A percentile compares a stretch with the other conserved stretches of the same genome.
These are phyloP conservation scores for Magnusiomyces clavatus DNA, from an alignment of 1,139 yeast genomes.

Conservation along the genomic window DNA sequence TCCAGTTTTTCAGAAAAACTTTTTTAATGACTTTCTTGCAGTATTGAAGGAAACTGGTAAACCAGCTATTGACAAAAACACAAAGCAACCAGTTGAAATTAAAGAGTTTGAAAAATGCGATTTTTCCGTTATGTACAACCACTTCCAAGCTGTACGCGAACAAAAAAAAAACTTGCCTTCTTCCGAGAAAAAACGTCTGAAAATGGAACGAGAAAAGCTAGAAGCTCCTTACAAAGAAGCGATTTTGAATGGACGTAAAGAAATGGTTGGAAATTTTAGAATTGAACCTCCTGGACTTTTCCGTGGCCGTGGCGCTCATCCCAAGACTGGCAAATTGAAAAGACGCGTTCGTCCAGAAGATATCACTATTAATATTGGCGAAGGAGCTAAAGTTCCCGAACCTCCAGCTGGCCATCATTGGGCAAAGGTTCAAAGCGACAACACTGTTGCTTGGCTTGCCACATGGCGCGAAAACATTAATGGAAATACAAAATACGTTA, in stretches of 20 bases:
- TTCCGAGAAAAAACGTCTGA: conserved; percentile 65
- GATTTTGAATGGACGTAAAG: conserved; percentile 76
- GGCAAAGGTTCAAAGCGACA: conserved; percentile 86
- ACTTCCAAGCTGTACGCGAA: conserved; percentile 64
- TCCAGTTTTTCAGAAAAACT: conserved; percentile 79
- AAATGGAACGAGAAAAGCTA: conserved; percentile 59
- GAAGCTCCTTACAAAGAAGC: conserved; percentile 85
- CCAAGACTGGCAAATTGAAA: conserved; percentile 78
- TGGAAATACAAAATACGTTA: conserved; percentile 75
- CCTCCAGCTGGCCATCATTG: conserved; percentile 86
- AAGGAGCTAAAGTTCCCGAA: conserved; percentile 61
- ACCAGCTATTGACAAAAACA: conserved; percentile 34
- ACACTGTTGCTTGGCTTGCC: conserved; percentile 91
- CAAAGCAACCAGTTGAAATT: conserved; percentile 39
- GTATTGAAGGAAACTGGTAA: conserved; percentile 70
- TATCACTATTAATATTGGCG: conserved; percentile 74
- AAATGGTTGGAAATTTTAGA: conserved; percentile 87
- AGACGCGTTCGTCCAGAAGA: conserved; percentile 80
- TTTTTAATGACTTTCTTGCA: conserved; percentile 65
- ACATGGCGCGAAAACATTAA: conserved; percentile 95
- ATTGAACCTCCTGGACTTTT: conserved; percentile 95
- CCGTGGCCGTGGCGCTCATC: conserved; percentile 96
- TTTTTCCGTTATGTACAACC: conserved; percentile 63
- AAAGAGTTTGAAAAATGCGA: conserved; percentile 64
- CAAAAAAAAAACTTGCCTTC: conserved; percentile 60